Conservation (phyloP, 2,329 filamentous ascomycete species). For the Sarocladiaceae sp. region DNA sequence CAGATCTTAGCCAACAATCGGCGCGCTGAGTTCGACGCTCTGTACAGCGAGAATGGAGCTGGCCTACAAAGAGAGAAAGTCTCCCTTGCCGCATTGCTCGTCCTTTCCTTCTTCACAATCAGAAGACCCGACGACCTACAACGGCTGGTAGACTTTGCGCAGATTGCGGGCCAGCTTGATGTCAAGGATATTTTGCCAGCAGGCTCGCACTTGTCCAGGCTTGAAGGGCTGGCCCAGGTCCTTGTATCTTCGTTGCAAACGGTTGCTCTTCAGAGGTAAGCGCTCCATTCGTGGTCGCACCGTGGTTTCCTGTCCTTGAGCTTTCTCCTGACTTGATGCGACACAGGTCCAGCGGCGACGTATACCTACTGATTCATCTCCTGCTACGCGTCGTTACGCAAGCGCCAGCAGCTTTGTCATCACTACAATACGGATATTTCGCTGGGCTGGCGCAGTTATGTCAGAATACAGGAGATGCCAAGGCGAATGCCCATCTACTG, state of each 20-base stretch:
- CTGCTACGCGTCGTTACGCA: slow-evolving; percentile 22
- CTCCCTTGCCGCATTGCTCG: slow-evolving; percentile 37
- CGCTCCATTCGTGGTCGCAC: not conserved
- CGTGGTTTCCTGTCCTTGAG: not conserved
- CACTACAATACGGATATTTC: slow-evolving; percentile 31
- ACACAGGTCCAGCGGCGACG: slow-evolving; percentile 11
- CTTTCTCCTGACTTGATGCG: not conserved
- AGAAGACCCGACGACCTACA: slow-evolving; percentile 38
- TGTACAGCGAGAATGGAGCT: slow-evolving; percentile 46
- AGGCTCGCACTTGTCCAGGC: slow-evolving; percentile 15
- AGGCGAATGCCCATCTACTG: slow-evolving; percentile 4
- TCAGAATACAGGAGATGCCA: slow-evolving; percentile 15
- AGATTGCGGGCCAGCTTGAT: slow-evolving; percentile 26
- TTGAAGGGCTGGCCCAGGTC: slow-evolving; percentile 29
- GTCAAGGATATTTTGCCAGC: not conserved
- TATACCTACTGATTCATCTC: slow-evolving; percentile 28
- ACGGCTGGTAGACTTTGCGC: slow-evolving; percentile 39
- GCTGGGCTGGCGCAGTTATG: slow-evolving; percentile 30
- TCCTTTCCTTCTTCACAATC: slow-evolving; percentile 44
- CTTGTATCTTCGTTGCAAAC: slow-evolving; percentile 20
- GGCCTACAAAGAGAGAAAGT: slow-evolving; percentile 18
- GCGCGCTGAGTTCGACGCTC: slow-evolving; percentile 56
- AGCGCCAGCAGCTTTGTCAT: slow-evolving; percentile 17
- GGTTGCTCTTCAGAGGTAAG: not conserved
- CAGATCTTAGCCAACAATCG: slow-evolving; percentile 48